A percentile compares a stretch with the other conserved stretches of the same genome.
Conservation (phyloP, 768 basidiomycete genomes). For the Tylopilus sp. region DNA sequence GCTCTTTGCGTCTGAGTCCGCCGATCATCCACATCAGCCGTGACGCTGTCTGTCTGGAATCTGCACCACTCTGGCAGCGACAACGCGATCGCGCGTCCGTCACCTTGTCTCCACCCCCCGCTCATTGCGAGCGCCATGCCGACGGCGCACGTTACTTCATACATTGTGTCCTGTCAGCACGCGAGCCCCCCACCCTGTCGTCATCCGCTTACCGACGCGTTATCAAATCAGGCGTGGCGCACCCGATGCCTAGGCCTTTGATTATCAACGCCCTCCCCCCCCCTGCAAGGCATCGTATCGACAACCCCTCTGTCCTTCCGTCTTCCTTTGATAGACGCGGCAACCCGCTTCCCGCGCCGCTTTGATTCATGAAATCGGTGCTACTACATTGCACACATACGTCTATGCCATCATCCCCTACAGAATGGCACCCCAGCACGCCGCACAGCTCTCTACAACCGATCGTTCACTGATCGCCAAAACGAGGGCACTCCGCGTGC, state of each 20-base stretch:
- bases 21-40: not conserved
- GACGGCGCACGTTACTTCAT: not conserved
- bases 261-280: too few species aligned
- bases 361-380: constrained; percentile 4
- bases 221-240: constrained; percentile 3
- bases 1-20: not conserved
- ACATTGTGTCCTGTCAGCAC: not conserved
- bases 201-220: constrained; percentile 1
- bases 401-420: not conserved
- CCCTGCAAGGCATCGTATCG: not conserved
- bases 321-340: not conserved
- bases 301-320: not conserved
- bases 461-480: constrained; percentile 49
- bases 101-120: too few species aligned
- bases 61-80: not conserved
- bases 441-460: constrained; percentile 49
- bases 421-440: constrained; percentile 37
- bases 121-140: not conserved
- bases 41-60: not conserved
- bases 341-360: constrained; percentile 3
- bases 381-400: not conserved
- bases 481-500: constrained; percentile 44
- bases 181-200: not conserved
- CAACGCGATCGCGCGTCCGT: too few species aligned
- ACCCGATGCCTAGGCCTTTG: not conserved